Conservation (phyloP, 2,329 filamentous ascomycete species). For the Penicillium expansum region DNA sequence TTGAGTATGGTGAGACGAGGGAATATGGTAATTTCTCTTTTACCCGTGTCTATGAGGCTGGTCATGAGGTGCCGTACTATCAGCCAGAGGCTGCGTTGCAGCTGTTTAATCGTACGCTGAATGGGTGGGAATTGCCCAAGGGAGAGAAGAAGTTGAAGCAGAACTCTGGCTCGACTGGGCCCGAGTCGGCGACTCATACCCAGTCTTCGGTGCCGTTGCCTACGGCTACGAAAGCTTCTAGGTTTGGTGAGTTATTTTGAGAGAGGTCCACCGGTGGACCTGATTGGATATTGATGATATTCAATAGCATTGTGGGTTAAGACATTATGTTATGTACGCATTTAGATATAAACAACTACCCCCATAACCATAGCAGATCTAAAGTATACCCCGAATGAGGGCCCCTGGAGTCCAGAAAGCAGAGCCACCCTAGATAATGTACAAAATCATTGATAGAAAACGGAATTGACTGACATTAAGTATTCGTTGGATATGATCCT, state of each 20-base stretch:
- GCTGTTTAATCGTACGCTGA: conserved; percentile 60
- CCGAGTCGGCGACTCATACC: conserved; percentile 45
- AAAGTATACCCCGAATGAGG: not conserved
- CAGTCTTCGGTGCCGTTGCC: conserved; percentile 41
- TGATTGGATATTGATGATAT: not conserved
- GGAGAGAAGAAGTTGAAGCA: conserved; percentile 42
- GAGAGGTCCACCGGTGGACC: not conserved
- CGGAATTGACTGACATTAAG: not conserved
- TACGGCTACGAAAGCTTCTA: conserved; percentile 6
- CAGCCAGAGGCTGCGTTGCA: conserved; percentile 61
- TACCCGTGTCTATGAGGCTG: conserved; percentile 64
- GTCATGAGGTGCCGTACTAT: conserved; percentile 58
- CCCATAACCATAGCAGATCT: not conserved
- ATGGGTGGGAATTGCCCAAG: conserved; percentile 55
- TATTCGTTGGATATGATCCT: not conserved
- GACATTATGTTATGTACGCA: not conserved
- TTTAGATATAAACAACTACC: not conserved
- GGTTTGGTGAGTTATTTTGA: too few species aligned
- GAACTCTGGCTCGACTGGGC: conserved; percentile 43
- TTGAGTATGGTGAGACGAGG: conserved; percentile 66
- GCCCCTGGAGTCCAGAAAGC: not conserved
- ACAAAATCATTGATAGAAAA: conserved; percentile 1
- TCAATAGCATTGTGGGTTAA: not conserved
- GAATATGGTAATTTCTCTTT: conserved; percentile 75
- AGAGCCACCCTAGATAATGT: not conserved